Evolutionary conservation across 2,329 filamentous ascomycete genomes (phyloP).

Genomic region (Sporothrix euskadiensis): DNA sequence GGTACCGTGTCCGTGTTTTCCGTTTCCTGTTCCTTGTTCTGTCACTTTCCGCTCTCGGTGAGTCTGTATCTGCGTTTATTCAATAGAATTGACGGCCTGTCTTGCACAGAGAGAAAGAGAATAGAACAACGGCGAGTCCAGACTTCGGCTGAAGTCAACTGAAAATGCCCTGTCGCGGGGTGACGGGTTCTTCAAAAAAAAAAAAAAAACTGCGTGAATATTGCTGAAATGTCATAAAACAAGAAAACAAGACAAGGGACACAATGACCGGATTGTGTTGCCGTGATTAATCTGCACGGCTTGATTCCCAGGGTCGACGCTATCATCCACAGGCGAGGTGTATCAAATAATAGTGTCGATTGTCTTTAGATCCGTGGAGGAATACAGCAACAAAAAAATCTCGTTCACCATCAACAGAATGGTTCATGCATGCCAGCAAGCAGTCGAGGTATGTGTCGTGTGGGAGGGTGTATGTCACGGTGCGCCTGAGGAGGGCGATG

Average conservation of each 20-base stretch:
- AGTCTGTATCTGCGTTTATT: neutral
- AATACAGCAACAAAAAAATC: neutral
- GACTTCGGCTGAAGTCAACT: conserved; percentile 7
- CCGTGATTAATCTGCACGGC: neutral
- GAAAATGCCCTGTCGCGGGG: neutral
- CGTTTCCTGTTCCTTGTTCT: neutral
- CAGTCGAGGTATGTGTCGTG: conserved; percentile 9
- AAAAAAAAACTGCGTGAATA: neutral
- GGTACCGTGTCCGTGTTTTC: neutral
- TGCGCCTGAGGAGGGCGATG: neutral
- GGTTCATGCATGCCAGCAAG: conserved; percentile 26
- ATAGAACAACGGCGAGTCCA: neutral
- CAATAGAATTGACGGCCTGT: neutral
- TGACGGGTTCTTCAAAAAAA: neutral
- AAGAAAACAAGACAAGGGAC: neutral
- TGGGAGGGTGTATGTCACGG: neutral
- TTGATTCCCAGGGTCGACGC: neutral
- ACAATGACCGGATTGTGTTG: conserved; percentile 5
- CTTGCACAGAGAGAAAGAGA: neutral
- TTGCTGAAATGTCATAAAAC: neutral
- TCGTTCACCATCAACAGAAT: conserved; percentile 17
- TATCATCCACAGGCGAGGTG: neutral
- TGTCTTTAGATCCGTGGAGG: neutral
- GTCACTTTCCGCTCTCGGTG: neutral
- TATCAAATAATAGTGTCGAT: neutral